phyloP scores from a whole-genome alignment of 2,329 filamentous ascomycete genomes.

The Ophiostoma sp. region DNA sequence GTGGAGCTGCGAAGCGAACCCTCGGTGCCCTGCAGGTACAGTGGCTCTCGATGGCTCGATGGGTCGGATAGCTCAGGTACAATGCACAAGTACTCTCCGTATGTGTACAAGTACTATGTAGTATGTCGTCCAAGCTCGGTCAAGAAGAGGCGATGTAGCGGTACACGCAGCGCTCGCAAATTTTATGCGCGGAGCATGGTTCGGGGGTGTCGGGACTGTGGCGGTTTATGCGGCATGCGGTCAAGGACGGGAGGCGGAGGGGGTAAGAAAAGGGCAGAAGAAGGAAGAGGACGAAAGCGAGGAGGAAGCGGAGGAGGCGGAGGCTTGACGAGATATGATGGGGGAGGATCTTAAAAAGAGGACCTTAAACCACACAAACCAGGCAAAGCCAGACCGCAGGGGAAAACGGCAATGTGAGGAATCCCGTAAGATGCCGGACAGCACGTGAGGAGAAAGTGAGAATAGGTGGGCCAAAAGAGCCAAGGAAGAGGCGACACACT shows the following conservation, averaged over 20 bases:
- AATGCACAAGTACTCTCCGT: no score
- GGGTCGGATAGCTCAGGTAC: neutral
- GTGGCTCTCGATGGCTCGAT: neutral
- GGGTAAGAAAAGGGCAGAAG: neutral
- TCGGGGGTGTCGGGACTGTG: neutral
- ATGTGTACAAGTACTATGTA: neutral
- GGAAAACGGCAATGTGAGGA: neutral
- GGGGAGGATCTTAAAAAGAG: neutral
- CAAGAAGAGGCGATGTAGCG: slow-evolving; percentile 7
- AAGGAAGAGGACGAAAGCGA: neutral
- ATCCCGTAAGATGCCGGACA: neutral
- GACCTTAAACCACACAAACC: neutral
- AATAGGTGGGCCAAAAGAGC: neutral
- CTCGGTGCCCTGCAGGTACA: neutral
- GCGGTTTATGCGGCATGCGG: slow-evolving; percentile 16
- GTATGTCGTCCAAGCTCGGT: neutral
- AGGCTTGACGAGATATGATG: neutral
- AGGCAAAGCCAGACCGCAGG: neutral
- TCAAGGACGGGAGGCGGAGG: neutral
- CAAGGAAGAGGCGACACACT: neutral
- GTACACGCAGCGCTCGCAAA: slow-evolving; percentile 16
- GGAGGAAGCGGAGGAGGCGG: neutral
- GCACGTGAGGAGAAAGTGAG: slow-evolving; percentile 4
- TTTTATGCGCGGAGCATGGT: slow-evolving; percentile 14
- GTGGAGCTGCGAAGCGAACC: slow-evolving; percentile 9